Evolutionary conservation across 2,329 filamentous ascomycete genomes (phyloP).

Genomic region (Alternaria arborescens): DNA sequence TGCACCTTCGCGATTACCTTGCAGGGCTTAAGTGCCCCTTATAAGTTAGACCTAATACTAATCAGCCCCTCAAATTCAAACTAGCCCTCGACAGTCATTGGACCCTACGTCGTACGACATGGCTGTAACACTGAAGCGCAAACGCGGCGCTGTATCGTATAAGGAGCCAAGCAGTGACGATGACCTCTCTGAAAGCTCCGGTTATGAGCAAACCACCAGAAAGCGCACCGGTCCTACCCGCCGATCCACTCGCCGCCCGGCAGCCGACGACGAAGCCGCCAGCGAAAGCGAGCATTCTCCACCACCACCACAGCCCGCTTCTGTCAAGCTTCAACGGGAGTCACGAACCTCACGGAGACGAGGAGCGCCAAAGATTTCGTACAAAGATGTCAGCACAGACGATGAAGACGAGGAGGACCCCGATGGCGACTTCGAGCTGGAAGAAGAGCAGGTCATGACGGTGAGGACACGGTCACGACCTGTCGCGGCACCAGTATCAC

Average conservation of each 20-base stretch:
- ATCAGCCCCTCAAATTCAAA: background rate
- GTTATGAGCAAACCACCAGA: slow-evolving; percentile 13
- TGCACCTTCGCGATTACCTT: slow-evolving; percentile 10
- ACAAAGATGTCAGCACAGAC: slow-evolving; percentile 46
- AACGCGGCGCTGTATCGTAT: slow-evolving; percentile 47
- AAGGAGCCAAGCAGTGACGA: slow-evolving; percentile 49
- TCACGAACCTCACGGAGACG: slow-evolving; percentile 22
- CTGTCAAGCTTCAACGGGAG: slow-evolving; percentile 1
- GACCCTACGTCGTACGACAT: slow-evolving; percentile 25
- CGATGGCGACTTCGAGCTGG: slow-evolving; percentile 39
- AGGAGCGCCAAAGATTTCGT: slow-evolving; percentile 34
- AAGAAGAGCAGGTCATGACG: slow-evolving; percentile 22
- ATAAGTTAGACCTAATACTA: background rate
- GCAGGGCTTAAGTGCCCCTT: slow-evolving; percentile 11
- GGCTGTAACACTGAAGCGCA: slow-evolving; percentile 46
- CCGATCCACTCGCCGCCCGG: slow-evolving; percentile 36
- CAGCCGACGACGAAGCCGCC: slow-evolving; percentile 25
- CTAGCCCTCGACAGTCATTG: background rate
- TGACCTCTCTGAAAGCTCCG: slow-evolving; percentile 34
- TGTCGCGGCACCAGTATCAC: slow-evolving; percentile 15
- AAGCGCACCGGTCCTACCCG: slow-evolving; percentile 34
- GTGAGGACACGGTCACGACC: slow-evolving; percentile 20
- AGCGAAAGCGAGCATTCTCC: slow-evolving; percentile 17
- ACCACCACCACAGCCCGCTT: slow-evolving; percentile 10
- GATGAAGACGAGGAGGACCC: slow-evolving; percentile 25